Percentiles rank a stretch among this genome's conserved stretches.
phyloP scores from a whole-genome alignment of 441 rosid species.

The Pelargonium australe region DNA sequence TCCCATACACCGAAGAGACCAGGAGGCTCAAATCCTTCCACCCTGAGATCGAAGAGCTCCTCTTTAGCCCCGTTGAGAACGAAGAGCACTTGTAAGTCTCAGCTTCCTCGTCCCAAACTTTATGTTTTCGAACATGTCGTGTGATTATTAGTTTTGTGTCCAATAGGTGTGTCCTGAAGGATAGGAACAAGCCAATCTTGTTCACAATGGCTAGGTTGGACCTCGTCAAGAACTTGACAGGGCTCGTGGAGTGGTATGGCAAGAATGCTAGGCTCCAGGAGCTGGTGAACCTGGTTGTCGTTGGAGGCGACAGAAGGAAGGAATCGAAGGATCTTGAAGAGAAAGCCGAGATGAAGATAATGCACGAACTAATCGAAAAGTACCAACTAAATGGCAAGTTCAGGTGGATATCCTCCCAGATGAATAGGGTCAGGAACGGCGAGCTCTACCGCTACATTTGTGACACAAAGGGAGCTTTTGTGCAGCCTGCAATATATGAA shows the following conservation, averaged over 20 bases:
- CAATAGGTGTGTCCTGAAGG: constrained; percentile 62
- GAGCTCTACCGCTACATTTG: too few relatives aligned
- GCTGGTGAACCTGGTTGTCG: constrained; percentile 73
- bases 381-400: too few relatives aligned
- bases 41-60: constrained; percentile 74
- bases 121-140: too few relatives aligned
- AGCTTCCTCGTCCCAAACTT: not conserved
- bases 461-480: too few relatives aligned
- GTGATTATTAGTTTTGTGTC: not conserved
- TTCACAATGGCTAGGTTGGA: constrained; percentile 96
- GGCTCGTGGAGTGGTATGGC: constrained; percentile 92
- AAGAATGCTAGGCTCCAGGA: constrained; percentile 58
- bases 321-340: constrained; percentile 77
- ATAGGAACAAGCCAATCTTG: constrained; percentile 67
- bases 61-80: constrained; percentile 77
- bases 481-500: too few relatives aligned
- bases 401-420: too few relatives aligned
- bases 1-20: constrained; percentile 60
- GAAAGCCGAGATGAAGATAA: constrained; percentile 83
- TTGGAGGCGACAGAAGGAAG: constrained; percentile 85
- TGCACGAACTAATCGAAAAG: constrained; percentile 23
- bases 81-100: constrained; percentile 69
- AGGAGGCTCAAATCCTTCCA: constrained; percentile 66
- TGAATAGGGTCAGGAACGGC: too few relatives aligned
- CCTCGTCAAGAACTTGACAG: constrained; percentile 76